Percentiles rank a stretch among this genome's conserved stretches.
These are phyloP conservation scores for Panaeolus cyanescens DNA, from an alignment of 768 basidiomycete species.

Conservation along the genomic window DNA sequence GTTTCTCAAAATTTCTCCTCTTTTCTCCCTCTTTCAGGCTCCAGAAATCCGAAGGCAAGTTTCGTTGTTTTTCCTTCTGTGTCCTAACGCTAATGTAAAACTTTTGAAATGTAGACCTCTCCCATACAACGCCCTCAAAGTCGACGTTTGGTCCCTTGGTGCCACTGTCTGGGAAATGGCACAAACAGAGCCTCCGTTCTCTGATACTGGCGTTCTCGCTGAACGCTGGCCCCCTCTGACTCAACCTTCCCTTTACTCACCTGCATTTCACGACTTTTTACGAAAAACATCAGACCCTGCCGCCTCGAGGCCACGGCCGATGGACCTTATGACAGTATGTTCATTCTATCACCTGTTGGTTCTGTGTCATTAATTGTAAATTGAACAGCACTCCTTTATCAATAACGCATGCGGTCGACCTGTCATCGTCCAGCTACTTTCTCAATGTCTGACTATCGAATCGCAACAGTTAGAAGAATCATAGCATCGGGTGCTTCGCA, in stretches of 20 bases:
- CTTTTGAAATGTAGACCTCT: slow-evolving; percentile 26
- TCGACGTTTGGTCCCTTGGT: slow-evolving; percentile 82
- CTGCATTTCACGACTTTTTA: slow-evolving; percentile 74
- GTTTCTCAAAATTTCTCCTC: slow-evolving; percentile 13
- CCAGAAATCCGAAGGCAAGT: slow-evolving; percentile 70
- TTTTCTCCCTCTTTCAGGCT: slow-evolving; percentile 37
- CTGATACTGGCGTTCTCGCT: slow-evolving; percentile 54
- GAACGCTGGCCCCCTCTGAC: slow-evolving; percentile 67
- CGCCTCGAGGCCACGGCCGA: slow-evolving; percentile 53
- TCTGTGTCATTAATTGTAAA: not conserved
- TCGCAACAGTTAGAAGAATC: slow-evolving; percentile 29
- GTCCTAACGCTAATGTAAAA: slow-evolving; percentile 29
- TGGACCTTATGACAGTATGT: slow-evolving; percentile 60
- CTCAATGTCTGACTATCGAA: slow-evolving; percentile 71
- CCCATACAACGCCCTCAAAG: slow-evolving; percentile 71
- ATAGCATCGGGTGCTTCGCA: not conserved
- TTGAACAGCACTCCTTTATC: slow-evolving; percentile 53
- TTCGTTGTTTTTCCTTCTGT: not conserved
- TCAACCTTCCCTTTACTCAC: slow-evolving; percentile 62
- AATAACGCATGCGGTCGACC: slow-evolving; percentile 68
- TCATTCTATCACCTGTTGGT: not conserved
- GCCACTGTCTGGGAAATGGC: slow-evolving; percentile 86
- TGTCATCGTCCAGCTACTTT: slow-evolving; percentile 67
- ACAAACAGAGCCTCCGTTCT: slow-evolving; percentile 74
- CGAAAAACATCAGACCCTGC: slow-evolving; percentile 65